These are phyloP conservation scores for Coemansia sp. DNA, from an alignment of 192 early-diverging fungal genomes.

Conservation along the genomic window DNA sequence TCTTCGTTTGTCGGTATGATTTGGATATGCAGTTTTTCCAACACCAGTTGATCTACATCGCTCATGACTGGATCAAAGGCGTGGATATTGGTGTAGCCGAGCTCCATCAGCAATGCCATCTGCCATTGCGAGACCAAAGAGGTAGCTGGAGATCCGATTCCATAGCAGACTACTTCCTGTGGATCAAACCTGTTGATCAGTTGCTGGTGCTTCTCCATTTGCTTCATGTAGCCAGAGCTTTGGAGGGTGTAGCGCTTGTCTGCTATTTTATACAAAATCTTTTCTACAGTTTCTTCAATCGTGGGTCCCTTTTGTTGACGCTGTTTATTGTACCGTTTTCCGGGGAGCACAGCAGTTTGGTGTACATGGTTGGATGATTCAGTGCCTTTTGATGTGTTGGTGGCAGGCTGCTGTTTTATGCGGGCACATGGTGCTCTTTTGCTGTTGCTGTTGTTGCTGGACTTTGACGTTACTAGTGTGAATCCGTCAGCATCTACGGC, in stretches of 20 bases:
- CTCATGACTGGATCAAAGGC: conserved; percentile 29
- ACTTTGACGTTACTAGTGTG: conserved; percentile 6
- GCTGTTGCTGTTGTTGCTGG: background rate
- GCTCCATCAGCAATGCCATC: conserved; percentile 17
- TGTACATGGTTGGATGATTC: background rate
- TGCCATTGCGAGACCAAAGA: conserved; percentile 41
- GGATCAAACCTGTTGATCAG: conserved; percentile 20
- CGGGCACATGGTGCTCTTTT: no score
- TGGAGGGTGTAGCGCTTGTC: background rate
- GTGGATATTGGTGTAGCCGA: conserved; percentile 11
- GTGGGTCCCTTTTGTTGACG: background rate
- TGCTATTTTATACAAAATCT: background rate
- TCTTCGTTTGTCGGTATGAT: conserved; percentile 32
- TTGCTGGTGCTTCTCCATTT: background rate
- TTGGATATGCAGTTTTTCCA: conserved; percentile 9
- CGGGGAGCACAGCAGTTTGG: background rate
- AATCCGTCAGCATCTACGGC: conserved; percentile 7
- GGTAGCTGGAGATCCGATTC: conserved; percentile 24
- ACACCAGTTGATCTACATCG: conserved; percentile 4
- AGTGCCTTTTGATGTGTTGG: no score
- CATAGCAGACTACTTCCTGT: conserved; percentile 42
- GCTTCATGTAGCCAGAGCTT: background rate
- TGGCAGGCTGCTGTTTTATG: no score
- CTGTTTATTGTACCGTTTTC: background rate
- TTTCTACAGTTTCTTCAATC: background rate